phyloP scores from a whole-genome alignment of 768 basidiomycete species.

The Crucibulum laeve region DNA sequence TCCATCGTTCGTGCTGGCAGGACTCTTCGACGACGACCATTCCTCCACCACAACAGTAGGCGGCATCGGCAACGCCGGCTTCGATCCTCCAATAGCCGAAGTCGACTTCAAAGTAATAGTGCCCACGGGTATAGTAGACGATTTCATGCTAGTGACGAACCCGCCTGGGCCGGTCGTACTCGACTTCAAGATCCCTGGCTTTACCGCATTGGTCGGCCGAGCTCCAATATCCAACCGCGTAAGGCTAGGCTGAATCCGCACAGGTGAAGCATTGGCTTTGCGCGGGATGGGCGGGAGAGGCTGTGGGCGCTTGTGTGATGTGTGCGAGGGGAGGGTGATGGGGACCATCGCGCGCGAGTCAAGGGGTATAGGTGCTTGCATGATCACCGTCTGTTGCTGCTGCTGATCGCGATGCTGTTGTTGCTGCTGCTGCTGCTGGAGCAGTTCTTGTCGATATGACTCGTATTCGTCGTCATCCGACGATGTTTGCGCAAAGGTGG shows the following conservation, averaged over 20 bases:
- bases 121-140: too few species aligned
- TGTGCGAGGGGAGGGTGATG: slow-evolving; percentile 7
- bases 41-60: slow-evolving; percentile 16
- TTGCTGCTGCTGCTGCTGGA: too few species aligned
- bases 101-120: too few species aligned
- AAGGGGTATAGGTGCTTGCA: slow-evolving; percentile 13
- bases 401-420: slow-evolving; percentile 11
- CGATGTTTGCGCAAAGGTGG: too few species aligned
- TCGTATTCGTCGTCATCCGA: too few species aligned
- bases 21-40: slow-evolving; percentile 4
- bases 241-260: slow-evolving; percentile 17
- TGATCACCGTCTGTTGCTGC: slow-evolving; percentile 17
- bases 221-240: slow-evolving; percentile 23
- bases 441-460: too few species aligned
- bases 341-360: slow-evolving; percentile 4
- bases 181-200: not conserved
- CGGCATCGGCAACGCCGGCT: slow-evolving; percentile 11
- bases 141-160: too few species aligned
- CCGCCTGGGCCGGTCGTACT: too few species aligned
- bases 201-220: not conserved
- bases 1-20: not conserved
- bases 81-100: too few species aligned
- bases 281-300: slow-evolving; percentile 15
- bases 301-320: slow-evolving; percentile 11
- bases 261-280: slow-evolving; percentile 18